Evolutionary conservation across 176 grass and related monocot genomes (phyloP), one percentile per base, ranked within the genome.

Genomic region (Puya raimondii): DNA sequence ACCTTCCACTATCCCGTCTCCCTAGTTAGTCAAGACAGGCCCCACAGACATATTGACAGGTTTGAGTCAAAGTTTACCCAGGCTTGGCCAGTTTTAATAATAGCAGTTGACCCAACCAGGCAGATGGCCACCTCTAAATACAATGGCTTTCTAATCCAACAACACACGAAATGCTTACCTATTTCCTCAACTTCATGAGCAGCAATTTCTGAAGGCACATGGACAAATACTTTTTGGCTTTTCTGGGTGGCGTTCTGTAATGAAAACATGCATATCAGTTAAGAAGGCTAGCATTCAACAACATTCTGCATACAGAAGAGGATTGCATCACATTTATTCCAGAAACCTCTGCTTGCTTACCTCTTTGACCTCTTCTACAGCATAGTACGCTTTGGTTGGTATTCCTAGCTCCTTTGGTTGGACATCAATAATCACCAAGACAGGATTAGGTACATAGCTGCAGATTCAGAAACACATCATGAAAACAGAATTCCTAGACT

Each of bases 111-210:
- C 33, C 6, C 33, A 42, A 7, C 33, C 5, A 42, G 33, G 33
- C 33, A 42, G 33, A 42, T 42, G 33, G 33, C 4, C 33, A 7
- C 33, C 33, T 42, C 33, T 42, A 61, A 61, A 18, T 61, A 61
- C n/a, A 61, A 20, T 61, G 56, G 21, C 16, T 18, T 61, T 8
- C 10, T 61, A 22, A 53, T 70, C 57, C 12, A 23, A 53, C 25
- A 25, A 64, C 23, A 67, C 16, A 47, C 20, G 54, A 47, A 49
- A n/a, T 27, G 58, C 51, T 33, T 92, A 97, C 89, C 93, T 0
- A 97, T 92, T 87, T 97, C 93, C 71, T 97, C 93, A 20, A 92
- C 93, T 85, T 97, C 89, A 78, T 97, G 89, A 59, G 93, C 89
- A 78, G 89, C 86, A 82, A 97, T 97, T 85, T 93, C 94, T 59